A percentile compares a stretch with the other conserved stretches of the same genome.
These are phyloP conservation scores for Fusarium cicatricum DNA, from an alignment of 2,329 filamentous ascomycete species.

Conservation along the genomic window DNA sequence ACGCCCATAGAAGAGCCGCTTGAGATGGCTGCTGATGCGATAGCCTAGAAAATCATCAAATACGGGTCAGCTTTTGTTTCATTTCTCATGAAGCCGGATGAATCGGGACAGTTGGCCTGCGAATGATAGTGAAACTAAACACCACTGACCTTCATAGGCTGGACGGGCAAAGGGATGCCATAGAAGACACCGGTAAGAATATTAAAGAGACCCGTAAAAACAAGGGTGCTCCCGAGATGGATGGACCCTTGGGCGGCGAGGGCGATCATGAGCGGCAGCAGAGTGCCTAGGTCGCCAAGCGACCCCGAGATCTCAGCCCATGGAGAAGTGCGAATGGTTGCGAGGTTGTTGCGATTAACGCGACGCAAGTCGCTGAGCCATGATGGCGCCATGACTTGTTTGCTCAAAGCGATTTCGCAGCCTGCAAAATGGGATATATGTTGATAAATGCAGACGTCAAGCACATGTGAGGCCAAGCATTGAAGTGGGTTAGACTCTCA, in stretches of 20 bases:
- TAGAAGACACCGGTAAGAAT: conserved; percentile 83
- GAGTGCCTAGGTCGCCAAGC: conserved; percentile 85
- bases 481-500: neutral
- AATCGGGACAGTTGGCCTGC: neutral
- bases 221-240: conserved; percentile 81
- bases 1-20: conserved; percentile 61
- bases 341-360: conserved; percentile 57
- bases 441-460: conserved; percentile 1
- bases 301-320: conserved; percentile 85
- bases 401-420: neutral
- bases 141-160: conserved; percentile 74
- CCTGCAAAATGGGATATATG: neutral
- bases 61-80: neutral
- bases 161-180: conserved; percentile 88
- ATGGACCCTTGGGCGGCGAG: conserved; percentile 81
- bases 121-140: neutral
- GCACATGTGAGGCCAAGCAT: neutral
- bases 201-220: conserved; percentile 90
- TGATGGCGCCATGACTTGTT: conserved; percentile 31
- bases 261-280: conserved; percentile 88
- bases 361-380: conserved; percentile 44
- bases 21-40: conserved; percentile 87
- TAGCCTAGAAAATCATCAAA: conserved; percentile 62
- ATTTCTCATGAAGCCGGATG: neutral
- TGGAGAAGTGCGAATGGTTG: conserved; percentile 56